Conservation (phyloP, 2,329 filamentous ascomycete species). For the Scedosporium minutisporum region DNA sequence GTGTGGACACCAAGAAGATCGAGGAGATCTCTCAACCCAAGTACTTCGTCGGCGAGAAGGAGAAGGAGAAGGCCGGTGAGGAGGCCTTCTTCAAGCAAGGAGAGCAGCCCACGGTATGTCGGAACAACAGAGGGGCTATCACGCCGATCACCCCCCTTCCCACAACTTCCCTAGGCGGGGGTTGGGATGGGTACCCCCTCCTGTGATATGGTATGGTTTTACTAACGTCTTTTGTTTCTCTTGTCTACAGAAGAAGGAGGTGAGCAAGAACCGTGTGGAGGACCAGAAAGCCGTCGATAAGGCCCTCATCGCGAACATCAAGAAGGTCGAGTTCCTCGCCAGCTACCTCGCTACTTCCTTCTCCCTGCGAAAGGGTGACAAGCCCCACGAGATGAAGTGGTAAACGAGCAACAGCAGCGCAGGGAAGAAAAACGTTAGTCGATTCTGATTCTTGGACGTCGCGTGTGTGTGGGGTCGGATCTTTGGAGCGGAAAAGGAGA, state of each 20-base stretch:
- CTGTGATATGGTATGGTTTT: not conserved
- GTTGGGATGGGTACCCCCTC: not conserved
- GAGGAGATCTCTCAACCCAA: constrained; percentile 63
- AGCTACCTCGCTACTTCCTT: constrained; percentile 94
- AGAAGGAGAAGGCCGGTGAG: constrained; percentile 90
- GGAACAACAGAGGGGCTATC: not conserved
- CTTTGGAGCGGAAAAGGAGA: constrained; percentile 26
- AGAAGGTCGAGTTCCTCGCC: constrained; percentile 92
- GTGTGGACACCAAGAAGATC: constrained; percentile 85
- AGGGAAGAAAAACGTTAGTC: constrained; percentile 6
- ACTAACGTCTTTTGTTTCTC: constrained; percentile 24
- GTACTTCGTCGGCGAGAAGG: constrained; percentile 97
- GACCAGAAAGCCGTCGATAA: constrained; percentile 99
- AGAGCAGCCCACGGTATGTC: constrained; percentile 88
- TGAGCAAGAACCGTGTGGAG: constrained; percentile 79
- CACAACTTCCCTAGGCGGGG: not conserved
- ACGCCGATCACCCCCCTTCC: not conserved
- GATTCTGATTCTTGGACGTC: constrained; percentile 3
- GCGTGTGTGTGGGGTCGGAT: constrained; percentile 4
- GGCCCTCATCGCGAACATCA: constrained; percentile 87
- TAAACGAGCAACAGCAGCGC: constrained; percentile 41
- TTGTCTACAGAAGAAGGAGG: constrained; percentile 79
- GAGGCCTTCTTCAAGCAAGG: constrained; percentile 99
- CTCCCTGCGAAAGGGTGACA: constrained; percentile 98
- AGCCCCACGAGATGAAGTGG: constrained; percentile 99